Evolutionary conservation across 305 asterid species (phyloP).

Genomic region (Fraxinus paxiana): DNA sequence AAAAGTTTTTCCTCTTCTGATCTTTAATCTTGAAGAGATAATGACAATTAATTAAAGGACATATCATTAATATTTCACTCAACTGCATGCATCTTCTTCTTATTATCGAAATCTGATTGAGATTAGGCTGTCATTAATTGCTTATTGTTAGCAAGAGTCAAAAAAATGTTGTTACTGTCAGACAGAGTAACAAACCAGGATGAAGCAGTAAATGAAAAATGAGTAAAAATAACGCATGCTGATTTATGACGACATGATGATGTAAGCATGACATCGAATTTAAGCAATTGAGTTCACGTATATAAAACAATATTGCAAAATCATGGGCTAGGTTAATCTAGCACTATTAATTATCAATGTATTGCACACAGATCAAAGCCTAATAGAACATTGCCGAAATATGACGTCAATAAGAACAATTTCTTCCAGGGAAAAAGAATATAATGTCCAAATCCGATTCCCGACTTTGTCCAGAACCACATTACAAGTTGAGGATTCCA

Average conservation of each 20-base stretch:
- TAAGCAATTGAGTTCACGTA: not conserved
- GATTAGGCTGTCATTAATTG: not conserved
- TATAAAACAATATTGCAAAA: not conserved
- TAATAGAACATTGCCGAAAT: not conserved
- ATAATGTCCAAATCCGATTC: not conserved
- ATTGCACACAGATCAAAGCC: not conserved
- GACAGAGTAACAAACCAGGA: not conserved
- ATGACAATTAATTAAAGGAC: slow-evolving; percentile 12
- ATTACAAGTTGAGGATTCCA: not conserved
- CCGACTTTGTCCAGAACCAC: not conserved
- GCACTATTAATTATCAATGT: not conserved
- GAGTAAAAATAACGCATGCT: not conserved
- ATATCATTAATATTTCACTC: slow-evolving; percentile 16
- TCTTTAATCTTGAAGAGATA: slow-evolving; percentile 7
- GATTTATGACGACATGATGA: not conserved
- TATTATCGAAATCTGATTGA: slow-evolving; percentile 21
- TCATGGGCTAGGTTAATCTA: not conserved
- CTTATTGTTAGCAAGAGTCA: not conserved
- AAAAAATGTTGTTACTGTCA: not conserved
- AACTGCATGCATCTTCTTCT: slow-evolving; percentile 7
- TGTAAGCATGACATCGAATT: not conserved
- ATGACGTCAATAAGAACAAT: not conserved
- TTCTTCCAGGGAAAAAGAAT: not conserved
- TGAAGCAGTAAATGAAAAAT: slow-evolving; percentile 1
- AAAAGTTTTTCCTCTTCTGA: slow-evolving; percentile 12